phyloP scores from a whole-genome alignment of 345 rosid genomes.

The Eutrema heterophyllum region DNA sequence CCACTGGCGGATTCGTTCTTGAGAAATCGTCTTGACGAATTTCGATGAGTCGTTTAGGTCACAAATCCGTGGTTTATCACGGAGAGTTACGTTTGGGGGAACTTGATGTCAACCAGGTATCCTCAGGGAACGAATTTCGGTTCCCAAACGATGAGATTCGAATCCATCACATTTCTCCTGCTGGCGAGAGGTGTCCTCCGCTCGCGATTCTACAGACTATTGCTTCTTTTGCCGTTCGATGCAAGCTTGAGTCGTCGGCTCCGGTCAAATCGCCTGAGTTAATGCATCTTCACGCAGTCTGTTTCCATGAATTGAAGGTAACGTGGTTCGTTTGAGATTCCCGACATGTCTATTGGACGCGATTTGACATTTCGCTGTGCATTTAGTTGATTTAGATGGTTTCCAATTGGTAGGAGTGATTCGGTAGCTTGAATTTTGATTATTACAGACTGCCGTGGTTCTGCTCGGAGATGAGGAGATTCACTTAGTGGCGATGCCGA shows the following conservation, averaged over 20 bases:
- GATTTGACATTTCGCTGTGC: background rate
- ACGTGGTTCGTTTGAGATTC: background rate
- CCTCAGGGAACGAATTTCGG: slow-evolving; percentile 48
- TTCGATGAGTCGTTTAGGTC: slow-evolving; percentile 76
- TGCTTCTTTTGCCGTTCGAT: slow-evolving; percentile 73
- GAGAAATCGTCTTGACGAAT: background rate
- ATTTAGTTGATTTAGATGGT: background rate
- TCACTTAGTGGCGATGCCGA: slow-evolving; percentile 98
- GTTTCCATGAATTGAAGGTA: slow-evolving; percentile 90
- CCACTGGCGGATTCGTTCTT: slow-evolving; percentile 1
- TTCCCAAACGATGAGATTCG: slow-evolving; percentile 93
- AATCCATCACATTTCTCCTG: slow-evolving; percentile 66
- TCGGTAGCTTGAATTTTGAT: background rate
- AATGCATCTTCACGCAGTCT: slow-evolving; percentile 82
- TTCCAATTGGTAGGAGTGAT: background rate
- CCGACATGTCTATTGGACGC: background rate
- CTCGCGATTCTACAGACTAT: slow-evolving; percentile 84
- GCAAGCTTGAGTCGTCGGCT: slow-evolving; percentile 83
- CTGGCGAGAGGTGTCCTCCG: slow-evolving; percentile 88
- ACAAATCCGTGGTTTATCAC: slow-evolving; percentile 72
- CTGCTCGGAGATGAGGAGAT: slow-evolving; percentile 79
- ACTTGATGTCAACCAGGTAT: slow-evolving; percentile 54
- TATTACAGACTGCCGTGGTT: slow-evolving; percentile 75
- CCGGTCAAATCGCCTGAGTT: slow-evolving; percentile 53
- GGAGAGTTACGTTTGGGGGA: slow-evolving; percentile 81